phyloP scores from a whole-genome alignment of 768 basidiomycete genomes.

The Stropharia rugosoannulata region DNA sequence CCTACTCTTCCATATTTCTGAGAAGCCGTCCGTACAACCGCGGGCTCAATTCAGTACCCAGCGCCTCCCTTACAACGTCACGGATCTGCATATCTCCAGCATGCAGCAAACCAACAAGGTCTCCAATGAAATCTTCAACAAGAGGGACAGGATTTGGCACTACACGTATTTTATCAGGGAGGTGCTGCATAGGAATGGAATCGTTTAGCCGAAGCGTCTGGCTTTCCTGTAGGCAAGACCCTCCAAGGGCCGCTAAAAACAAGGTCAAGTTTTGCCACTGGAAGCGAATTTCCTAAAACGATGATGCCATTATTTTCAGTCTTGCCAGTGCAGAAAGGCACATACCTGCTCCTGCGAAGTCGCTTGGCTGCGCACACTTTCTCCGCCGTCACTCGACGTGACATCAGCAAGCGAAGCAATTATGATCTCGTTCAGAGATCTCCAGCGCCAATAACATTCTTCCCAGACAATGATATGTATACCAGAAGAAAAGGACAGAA shows the following conservation, averaged over 20 bases:
- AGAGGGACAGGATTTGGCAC: conserved; percentile 56
- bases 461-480: conserved; percentile 81
- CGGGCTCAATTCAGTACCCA: conserved; percentile 78
- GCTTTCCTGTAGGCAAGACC: conserved; percentile 56
- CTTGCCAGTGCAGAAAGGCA: background rate
- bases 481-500: conserved; percentile 60
- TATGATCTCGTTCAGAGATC: conserved; percentile 57
- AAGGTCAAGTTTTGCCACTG: conserved; percentile 88
- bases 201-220: conserved; percentile 48
- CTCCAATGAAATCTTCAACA: conserved; percentile 63
- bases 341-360: conserved; percentile 2
- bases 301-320: background rate
- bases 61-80: conserved; percentile 78
- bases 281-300: conserved; percentile 59
- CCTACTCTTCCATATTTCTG: conserved; percentile 74
- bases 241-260: conserved; percentile 74
- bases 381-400: conserved; percentile 23
- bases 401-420: conserved; percentile 36
- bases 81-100: conserved; percentile 63
- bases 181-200: conserved; percentile 53
- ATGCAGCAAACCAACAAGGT: conserved; percentile 68
- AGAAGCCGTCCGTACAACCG: conserved; percentile 67
- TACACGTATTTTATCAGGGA: conserved; percentile 76
- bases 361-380: conserved; percentile 14
- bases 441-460: conserved; percentile 81